These are phyloP conservation scores for Leccinum angustisporum DNA, from an alignment of 1,284 basidiomycete species.

Conservation along the genomic window DNA sequence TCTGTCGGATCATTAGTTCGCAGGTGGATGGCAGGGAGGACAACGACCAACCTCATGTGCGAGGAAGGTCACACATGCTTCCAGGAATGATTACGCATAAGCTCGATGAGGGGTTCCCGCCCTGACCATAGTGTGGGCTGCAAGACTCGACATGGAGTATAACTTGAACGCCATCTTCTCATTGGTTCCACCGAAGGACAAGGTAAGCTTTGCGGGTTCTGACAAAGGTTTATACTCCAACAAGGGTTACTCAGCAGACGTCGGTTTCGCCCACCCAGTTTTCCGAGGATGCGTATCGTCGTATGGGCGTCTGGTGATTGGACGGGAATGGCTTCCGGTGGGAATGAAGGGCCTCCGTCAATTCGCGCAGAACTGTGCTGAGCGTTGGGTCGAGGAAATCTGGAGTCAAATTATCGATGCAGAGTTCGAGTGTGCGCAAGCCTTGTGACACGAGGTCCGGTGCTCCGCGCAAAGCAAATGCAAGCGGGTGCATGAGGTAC, in stretches of 20 bases:
- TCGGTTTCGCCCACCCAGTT: constrained; percentile 94
- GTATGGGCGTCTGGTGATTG: constrained; percentile 93
- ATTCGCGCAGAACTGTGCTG: constrained; percentile 87
- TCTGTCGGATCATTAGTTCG: constrained; percentile 43
- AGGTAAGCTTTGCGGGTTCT: constrained; percentile 64
- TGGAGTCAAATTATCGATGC: constrained; percentile 98
- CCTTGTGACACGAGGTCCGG: constrained; percentile 95
- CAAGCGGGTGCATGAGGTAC: constrained; percentile 96
- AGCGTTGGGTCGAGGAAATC: constrained; percentile 99
- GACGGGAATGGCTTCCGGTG: constrained; percentile 91
- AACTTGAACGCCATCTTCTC: constrained; percentile 63
- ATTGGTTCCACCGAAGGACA: constrained; percentile 75
- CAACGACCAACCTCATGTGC: constrained; percentile 65
- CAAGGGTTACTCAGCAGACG: constrained; percentile 76
- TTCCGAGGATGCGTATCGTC: constrained; percentile 95
- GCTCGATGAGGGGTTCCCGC: constrained; percentile 50
- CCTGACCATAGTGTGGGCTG: constrained; percentile 65
- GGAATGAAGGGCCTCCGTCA: constrained; percentile 93
- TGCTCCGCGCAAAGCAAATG: constrained; percentile 85
- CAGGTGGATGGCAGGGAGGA: background rate
- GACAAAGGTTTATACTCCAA: constrained; percentile 73
- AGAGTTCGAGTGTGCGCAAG: constrained; percentile 95
- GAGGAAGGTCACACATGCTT: constrained; percentile 71
- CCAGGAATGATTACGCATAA: constrained; percentile 80
- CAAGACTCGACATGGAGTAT: constrained; percentile 70